Evolutionary conservation across 2,329 filamentous ascomycete genomes (phyloP), one percentile per base, ranked within the genome.

Genomic region (Acephala macrosclerotiorum): DNA sequence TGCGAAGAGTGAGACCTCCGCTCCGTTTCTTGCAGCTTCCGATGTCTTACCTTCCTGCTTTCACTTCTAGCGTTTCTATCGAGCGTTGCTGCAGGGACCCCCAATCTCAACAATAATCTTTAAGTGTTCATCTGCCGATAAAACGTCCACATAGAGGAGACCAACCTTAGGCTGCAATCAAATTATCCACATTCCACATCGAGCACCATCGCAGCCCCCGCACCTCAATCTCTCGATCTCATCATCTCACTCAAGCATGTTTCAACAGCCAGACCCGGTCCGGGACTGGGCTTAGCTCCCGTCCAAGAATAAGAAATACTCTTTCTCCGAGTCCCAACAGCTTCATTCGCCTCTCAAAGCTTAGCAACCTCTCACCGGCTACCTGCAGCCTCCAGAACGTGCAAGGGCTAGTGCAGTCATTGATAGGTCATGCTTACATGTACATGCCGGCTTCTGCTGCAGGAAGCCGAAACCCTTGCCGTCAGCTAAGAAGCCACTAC

Each of bases 391-490:
- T 49, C 45, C n/a, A 22, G 45, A 42, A 42, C 40, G 40, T 42
- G 40, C 40, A 42, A 18, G 12, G 40, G 12, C 40, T 42, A 25
- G n/a, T 20, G 7, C 5, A 42, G 38, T 12, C 45, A 25, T 25
- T 25, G 49, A 53, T 14, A 61, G 20, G 8, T 33, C 11, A 47
- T 53, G 35, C 47, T 40, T 47, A 26, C 59, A 55, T 40, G 35
- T 33, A 33, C 29, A 33, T 33, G 29, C 29, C 29, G 29, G 35
- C 35, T 20, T 22, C n/a, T 29, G 36, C 20, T 58, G 36, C 59
- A 61, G 1, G n/a, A 2, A 16, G n/a, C 47, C 45, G 47, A 61
- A n/a, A 29, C 20, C 9, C 12, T 16, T 7, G 49, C 45, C 5
- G 45, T 22, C 9, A 8, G n/a, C 8, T 5, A 7, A n/a, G 8